Conservation (phyloP, 116 monocot genomes). For the Iris pallida region DNA sequence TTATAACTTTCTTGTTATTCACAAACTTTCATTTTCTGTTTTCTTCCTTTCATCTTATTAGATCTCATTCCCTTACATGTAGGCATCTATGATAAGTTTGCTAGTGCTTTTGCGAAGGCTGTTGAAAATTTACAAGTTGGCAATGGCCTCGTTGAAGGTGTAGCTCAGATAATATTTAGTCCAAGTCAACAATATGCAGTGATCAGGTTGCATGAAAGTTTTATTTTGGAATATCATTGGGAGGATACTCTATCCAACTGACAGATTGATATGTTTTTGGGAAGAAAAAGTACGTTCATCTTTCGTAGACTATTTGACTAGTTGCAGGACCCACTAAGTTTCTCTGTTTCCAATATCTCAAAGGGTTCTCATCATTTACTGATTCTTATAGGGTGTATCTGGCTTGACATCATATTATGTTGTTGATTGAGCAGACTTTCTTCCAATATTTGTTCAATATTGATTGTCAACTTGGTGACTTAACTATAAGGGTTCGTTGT, state of each 20-base stretch:
- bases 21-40: background rate
- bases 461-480: background rate
- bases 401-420: background rate
- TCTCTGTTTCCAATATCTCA: background rate
- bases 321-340: background rate
- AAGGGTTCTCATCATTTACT: background rate
- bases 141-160: constrained; percentile 81
- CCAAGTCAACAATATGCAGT: background rate
- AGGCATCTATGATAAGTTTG: constrained; percentile 93
- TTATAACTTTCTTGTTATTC: no score
- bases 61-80: constrained; percentile 13
- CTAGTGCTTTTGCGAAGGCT: constrained; percentile 70
- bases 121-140: constrained; percentile 82
- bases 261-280: background rate
- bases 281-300: background rate
- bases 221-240: background rate
- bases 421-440: background rate
- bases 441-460: background rate
- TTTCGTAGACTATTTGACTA: background rate
- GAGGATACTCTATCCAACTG: background rate
- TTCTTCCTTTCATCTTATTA: constrained; percentile 1
- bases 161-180: constrained; percentile 53
- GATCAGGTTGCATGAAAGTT: background rate
- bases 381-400: background rate
- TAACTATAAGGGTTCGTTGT: background rate